A percentile compares a stretch with the other conserved stretches of the same genome.
Evolutionary conservation across 108 stramenopile species (phyloP).

Genomic region (Mayamaea pseudoterrestris): DNA sequence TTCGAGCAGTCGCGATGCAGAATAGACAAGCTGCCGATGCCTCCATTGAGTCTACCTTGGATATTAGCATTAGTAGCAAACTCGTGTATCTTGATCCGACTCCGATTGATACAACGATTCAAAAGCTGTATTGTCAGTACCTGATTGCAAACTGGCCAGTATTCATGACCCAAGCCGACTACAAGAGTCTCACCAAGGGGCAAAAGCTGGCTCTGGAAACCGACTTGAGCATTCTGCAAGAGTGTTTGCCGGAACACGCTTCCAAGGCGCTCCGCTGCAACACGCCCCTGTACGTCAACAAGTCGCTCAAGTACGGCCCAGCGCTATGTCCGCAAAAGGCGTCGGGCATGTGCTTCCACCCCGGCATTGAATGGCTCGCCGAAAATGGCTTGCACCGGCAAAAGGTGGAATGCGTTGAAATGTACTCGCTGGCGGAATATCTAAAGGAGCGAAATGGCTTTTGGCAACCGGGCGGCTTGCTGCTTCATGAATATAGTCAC

Average conservation of each 20-base stretch:
- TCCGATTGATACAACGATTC: no score
- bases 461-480: slow-evolving; percentile 73
- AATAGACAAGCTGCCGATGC: no score
- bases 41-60: no score
- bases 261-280: neutral
- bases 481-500: slow-evolving; percentile 78
- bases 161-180: no score
- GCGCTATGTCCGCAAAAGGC: slow-evolving; percentile 36
- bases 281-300: neutral
- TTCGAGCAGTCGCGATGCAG: no score
- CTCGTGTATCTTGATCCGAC: no score
- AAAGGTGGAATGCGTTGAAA: slow-evolving; percentile 64
- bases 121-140: no score
- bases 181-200: no score
- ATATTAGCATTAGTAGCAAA: no score
- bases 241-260: neutral
- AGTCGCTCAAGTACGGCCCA: slow-evolving; percentile 41
- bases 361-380: slow-evolving; percentile 36
- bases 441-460: slow-evolving; percentile 36
- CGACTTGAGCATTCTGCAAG: no score
- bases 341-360: slow-evolving; percentile 60
- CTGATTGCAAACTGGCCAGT: no score
- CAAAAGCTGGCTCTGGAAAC: no score
- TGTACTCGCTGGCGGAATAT: slow-evolving; percentile 45
- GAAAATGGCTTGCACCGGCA: slow-evolving; percentile 37